Evolutionary conservation across 2,329 filamentous ascomycete genomes (phyloP), one percentile per base, ranked within the genome.

Genomic region (Aspergillus sp.): DNA sequence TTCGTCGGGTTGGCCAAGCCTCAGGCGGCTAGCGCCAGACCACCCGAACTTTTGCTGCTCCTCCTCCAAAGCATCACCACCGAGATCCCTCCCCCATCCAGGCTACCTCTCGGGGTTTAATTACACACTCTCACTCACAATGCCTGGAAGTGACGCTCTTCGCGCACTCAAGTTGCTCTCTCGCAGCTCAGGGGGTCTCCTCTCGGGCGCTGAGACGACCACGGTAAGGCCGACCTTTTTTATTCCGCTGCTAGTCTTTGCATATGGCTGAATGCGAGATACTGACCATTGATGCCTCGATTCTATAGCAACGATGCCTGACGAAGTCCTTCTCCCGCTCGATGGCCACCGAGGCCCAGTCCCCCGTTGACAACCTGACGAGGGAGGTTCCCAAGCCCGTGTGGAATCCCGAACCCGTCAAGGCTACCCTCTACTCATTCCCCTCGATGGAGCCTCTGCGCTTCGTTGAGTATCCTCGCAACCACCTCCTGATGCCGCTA

Each of bases 351-450:
- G 80, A 82, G 61, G 72, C 78, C 21, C 68, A 76, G 59, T 58
- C 71, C 19, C 69, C 74, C 17, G 60, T 63, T 50, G 66, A 65
- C 53, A 57, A 69, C 23, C 60, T 69, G 54, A 72, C 76, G 21
- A 59, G 58, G 54, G 59, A 68, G 44, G 61, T 61, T n/a, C 68
- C 72, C 47, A 68, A 61, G 32, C 74, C 70, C 72, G 75, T 60
- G 51, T 78, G 74, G 72, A 70, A 65, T 55, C 70, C 81, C 66
- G 81, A 82, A 66, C 87, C 86, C 30, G 91, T 96, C 59, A 86
- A 90, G 58, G 84, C 94, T 63, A 98, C 94, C 57, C 86, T 97
- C 77, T 92, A 96, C 85, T 82, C 83, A 74, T 99, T 98, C 81
- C 95, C 95, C 38, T 86, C 88, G 10, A 87, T 97, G 78, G 92